Conservation (phyloP, 805 yeast species). For the Candida succiphila region DNA sequence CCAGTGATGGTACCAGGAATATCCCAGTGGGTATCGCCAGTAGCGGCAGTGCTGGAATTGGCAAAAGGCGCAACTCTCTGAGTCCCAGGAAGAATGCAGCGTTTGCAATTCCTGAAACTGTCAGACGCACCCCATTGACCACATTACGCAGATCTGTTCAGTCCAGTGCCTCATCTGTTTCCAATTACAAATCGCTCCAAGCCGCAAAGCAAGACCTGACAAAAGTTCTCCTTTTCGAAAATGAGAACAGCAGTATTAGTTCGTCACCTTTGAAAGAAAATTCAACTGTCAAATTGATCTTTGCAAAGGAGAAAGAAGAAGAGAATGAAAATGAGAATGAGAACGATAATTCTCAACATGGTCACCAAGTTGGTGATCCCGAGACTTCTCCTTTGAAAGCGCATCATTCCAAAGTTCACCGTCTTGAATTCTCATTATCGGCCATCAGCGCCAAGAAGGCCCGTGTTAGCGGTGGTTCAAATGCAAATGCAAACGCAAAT, state of each 20-base stretch:
- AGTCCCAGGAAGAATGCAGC: constrained; percentile 12
- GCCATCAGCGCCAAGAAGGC: not conserved
- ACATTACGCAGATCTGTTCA: no score
- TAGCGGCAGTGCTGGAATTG: not conserved
- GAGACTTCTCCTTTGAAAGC: constrained; percentile 16
- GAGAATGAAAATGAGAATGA: not conserved
- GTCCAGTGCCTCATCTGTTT: no score
- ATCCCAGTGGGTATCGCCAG: no score
- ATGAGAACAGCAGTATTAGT: not conserved
- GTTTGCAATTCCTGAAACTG: not conserved
- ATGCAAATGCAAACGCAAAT: not conserved
- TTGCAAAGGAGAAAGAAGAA: constrained; percentile 1
- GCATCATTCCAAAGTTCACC: constrained; percentile 9
- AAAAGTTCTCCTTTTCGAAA: constrained; percentile 2
- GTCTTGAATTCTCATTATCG: constrained; percentile 3
- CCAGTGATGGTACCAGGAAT: no score
- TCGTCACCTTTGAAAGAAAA: constrained; percentile 4
- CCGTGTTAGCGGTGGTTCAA: not conserved
- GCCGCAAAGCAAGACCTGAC: constrained; percentile 17
- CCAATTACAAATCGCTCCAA: no score
- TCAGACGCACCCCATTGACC: constrained; percentile 15
- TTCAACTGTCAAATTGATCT: not conserved
- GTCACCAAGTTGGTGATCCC: constrained; percentile 1
- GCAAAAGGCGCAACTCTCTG: constrained; percentile 12
- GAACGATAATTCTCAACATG: not conserved